A percentile compares a stretch with the other conserved stretches of the same genome.
Evolutionary conservation across 768 basidiomycete genomes (phyloP).

Genomic region (Daedaleopsis sinensis): DNA sequence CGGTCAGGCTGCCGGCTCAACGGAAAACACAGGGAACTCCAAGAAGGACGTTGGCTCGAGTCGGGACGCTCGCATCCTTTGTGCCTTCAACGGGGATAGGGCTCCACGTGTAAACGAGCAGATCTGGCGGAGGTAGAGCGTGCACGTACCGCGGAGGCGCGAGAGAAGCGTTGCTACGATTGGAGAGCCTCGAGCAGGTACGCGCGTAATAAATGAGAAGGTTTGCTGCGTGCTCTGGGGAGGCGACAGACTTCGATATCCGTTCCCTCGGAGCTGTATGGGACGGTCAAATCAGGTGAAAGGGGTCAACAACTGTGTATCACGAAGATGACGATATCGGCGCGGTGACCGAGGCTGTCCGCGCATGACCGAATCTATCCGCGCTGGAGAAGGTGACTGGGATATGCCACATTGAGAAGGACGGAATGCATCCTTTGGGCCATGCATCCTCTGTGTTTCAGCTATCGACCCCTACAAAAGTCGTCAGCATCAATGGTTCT

Average conservation of each 20-base stretch:
- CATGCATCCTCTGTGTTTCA: no score
- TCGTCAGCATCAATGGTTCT: no score
- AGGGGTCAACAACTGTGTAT: not conserved
- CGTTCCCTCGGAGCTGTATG: not conserved
- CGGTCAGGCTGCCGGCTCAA: not conserved
- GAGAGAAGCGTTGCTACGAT: constrained; percentile 1
- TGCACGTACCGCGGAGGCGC: not conserved
- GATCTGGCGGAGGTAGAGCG: constrained; percentile 1
- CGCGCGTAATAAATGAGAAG: not conserved
- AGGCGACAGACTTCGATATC: not conserved
- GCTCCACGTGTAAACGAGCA: not conserved
- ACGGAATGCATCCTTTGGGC: no score
- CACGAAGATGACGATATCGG: not conserved
- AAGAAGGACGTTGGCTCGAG: not conserved
- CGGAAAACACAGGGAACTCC: not conserved
- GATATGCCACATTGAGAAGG: no score
- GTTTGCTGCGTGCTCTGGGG: not conserved
- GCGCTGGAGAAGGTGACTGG: no score
- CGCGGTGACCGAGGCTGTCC: not conserved
- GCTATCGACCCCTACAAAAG: no score
- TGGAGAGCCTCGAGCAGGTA: not conserved
- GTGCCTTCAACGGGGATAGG: not conserved
- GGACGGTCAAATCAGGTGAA: not conserved
- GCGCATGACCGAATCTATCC: not conserved
- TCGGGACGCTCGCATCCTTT: not conserved